Conservation (phyloP, 805 yeast species). For the Kodamaea laetipori region DNA sequence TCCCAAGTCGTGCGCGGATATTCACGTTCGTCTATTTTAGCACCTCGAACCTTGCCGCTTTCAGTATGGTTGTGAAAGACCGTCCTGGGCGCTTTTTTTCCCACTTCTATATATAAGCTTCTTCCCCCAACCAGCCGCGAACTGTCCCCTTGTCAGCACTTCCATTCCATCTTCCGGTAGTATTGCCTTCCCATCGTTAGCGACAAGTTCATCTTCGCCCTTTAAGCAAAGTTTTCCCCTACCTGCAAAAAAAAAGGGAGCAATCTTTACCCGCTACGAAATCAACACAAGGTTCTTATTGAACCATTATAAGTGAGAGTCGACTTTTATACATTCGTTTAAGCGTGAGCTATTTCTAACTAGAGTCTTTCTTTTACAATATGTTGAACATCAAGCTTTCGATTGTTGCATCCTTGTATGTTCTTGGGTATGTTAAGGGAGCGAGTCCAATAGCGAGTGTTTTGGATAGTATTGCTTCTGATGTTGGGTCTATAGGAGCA, state of each 20-base stretch:
- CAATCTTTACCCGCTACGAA: too few relatives aligned
- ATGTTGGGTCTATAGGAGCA: too few relatives aligned
- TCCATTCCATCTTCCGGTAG: too few relatives aligned
- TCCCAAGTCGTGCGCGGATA: constrained; percentile 5
- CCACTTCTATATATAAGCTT: constrained; percentile 1
- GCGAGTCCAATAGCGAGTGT: background rate
- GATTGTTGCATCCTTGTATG: constrained; percentile 11
- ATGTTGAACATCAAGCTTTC: constrained; percentile 13
- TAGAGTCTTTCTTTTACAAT: constrained; percentile 25
- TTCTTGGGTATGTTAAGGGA: constrained; percentile 5
- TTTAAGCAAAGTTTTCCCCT: too few relatives aligned
- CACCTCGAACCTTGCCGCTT: constrained; percentile 1
- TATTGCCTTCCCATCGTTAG: too few relatives aligned
- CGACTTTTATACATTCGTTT: background rate
- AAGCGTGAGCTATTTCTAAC: constrained; percentile 18
- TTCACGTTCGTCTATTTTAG: constrained; percentile 4
- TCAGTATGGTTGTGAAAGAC: constrained; percentile 1
- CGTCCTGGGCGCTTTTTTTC: background rate
- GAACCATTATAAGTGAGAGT: too few relatives aligned
- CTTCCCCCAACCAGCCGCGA: background rate
- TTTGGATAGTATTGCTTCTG: too few relatives aligned
- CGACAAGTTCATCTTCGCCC: too few relatives aligned
- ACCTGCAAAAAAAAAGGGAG: too few relatives aligned
- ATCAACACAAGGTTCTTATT: too few relatives aligned
- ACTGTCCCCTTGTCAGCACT: too few relatives aligned